These are phyloP conservation scores for Orbilia quercus DNA, from an alignment of 2,329 filamentous ascomycete genomes.

Conservation along the genomic window DNA sequence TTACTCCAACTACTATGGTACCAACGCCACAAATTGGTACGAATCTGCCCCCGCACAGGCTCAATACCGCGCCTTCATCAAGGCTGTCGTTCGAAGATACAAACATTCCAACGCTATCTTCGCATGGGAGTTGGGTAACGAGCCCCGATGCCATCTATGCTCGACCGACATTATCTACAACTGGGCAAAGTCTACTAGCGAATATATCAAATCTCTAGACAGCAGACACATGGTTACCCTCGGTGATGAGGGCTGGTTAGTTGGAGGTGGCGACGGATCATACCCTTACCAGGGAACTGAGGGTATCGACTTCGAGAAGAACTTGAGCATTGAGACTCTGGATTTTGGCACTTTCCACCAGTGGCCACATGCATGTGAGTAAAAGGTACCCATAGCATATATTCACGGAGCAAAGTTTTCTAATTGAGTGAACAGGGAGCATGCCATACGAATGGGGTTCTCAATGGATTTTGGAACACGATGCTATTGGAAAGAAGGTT, in stretches of 20 bases:
- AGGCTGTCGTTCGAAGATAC: slow-evolving; percentile 71
- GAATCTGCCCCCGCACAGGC: slow-evolving; percentile 68
- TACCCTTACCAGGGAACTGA: slow-evolving; percentile 69
- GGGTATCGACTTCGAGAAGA: slow-evolving; percentile 68
- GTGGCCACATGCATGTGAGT: slow-evolving; percentile 63
- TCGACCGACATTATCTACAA: slow-evolving; percentile 69
- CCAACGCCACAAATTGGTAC: slow-evolving; percentile 69
- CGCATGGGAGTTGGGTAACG: slow-evolving; percentile 76
- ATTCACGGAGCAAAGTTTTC: slow-evolving; percentile 27
- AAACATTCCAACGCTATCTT: slow-evolving; percentile 71
- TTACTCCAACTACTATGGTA: slow-evolving; percentile 67
- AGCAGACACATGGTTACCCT: slow-evolving; percentile 72
- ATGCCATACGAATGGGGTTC: slow-evolving; percentile 64
- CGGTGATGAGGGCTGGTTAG: slow-evolving; percentile 69
- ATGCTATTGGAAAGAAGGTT: slow-evolving; percentile 61
- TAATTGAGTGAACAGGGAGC: slow-evolving; percentile 61
- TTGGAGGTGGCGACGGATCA: slow-evolving; percentile 66
- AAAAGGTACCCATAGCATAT: background rate
- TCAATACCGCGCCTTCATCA: slow-evolving; percentile 73
- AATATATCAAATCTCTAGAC: slow-evolving; percentile 74
- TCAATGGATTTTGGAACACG: slow-evolving; percentile 65
- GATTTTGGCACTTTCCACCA: slow-evolving; percentile 70
- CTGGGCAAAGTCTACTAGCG: slow-evolving; percentile 71
- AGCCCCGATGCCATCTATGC: slow-evolving; percentile 73
- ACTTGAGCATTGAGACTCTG: slow-evolving; percentile 68